Conservation (phyloP, 345 rosid species). For the Ceriops decandra region DNA sequence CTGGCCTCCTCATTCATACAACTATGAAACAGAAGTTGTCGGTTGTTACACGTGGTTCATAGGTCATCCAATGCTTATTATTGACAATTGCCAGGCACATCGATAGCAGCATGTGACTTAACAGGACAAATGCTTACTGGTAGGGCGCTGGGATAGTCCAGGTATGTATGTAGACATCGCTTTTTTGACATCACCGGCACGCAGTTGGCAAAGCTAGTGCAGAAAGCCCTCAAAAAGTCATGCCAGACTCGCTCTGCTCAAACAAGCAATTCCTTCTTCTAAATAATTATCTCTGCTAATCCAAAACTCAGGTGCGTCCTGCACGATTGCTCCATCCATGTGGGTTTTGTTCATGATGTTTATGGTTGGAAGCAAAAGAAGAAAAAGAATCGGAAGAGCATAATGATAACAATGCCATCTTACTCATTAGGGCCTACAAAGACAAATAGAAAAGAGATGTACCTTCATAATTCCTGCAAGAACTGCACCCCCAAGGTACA, state of each 20-base stretch:
- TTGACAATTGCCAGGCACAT: too few relatives aligned
- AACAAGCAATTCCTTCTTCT: constrained; percentile 81
- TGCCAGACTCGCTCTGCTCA: constrained; percentile 38
- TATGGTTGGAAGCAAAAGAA: neutral
- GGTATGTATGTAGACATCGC: too few relatives aligned
- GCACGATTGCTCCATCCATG: constrained; percentile 10
- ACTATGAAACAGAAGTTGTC: too few relatives aligned
- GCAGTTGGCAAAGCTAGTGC: too few relatives aligned
- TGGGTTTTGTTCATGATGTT: neutral
- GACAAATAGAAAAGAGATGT: constrained; percentile 6
- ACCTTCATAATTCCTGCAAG: constrained; percentile 99
- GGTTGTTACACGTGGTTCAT: too few relatives aligned
- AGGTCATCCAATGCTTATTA: too few relatives aligned
- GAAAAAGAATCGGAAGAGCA: neutral
- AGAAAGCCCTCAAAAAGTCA: too few relatives aligned
- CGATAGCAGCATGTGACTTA: too few relatives aligned
- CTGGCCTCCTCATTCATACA: too few relatives aligned
- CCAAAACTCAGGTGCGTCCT: constrained; percentile 99
- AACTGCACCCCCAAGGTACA: constrained; percentile 95
- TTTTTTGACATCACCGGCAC: too few relatives aligned
- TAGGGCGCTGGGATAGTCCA: too few relatives aligned
- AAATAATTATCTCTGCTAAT: constrained; percentile 83
- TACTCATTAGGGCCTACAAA: neutral
- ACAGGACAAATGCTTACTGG: too few relatives aligned
- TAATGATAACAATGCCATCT: neutral